Base-by-base conservation (phyloP, 225 moss, liverwort and hornwort genomes). In the Marchantia polymorpha region DNA sequence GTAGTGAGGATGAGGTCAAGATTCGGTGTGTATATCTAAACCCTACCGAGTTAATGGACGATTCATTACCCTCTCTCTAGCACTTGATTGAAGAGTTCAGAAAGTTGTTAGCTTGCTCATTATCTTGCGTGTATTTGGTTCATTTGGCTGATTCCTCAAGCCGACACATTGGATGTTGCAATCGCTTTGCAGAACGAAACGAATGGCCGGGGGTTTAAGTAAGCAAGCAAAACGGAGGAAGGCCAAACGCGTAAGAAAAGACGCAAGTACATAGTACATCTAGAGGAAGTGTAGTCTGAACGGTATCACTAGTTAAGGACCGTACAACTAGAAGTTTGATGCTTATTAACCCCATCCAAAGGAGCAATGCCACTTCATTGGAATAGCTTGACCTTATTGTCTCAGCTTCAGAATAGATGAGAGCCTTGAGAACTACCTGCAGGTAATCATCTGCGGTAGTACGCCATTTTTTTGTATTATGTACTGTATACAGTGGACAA, bases 151-250 rank as follows among this genome's bases (percentile, higher is more conserved):
- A 12, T 67, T 10, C 27, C 8, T 26, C 4, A 26, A 26, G 26
- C 29, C 30, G 26, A 30, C 14, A 25, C 31, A 11, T 67, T 67
- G 29, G 47, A 12, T 55, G 29, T 48, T 59, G 63, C 17, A 54
- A 30, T 73, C 47, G n/a, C 46, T 52, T n/a, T 58, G 17, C 78
- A 78, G 78, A 52, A 78, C 78, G 4, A 78, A 78, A 67, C 78
- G 78, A 7, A 67, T 50, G 14, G 65, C 78, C 26, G 29, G 16
- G 6, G 50, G 65, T 66, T 52, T 50, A 26, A 27, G 65, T 65
- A 52, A 26, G 48, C 78, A 46, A 65, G 66, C 12, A 15, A 52
- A 50, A 29, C 53, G 51, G 67, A 78, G 78, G 51, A 78, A 50
- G 64, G 67, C 67, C 14, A 78, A 78, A 52, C 49, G 78, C 48